Percentiles rank a stretch among this genome's conserved stretches.
Evolutionary conservation across 768 basidiomycete species (phyloP).

Genomic region (Clitopilus hobsonii): DNA sequence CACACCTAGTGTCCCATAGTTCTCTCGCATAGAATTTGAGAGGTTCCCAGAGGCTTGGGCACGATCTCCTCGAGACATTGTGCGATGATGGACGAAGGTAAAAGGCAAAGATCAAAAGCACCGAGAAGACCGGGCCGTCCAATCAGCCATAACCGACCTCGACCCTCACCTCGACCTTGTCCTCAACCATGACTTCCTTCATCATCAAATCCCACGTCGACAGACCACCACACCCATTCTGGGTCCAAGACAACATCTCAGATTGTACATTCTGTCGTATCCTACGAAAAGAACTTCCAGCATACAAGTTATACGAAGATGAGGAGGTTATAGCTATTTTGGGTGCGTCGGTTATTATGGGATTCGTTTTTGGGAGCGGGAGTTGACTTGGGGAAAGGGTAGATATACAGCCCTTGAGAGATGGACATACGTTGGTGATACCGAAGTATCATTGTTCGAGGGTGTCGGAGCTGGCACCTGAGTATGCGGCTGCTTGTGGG

Average conservation of each 20-base stretch:
- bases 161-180: neutral
- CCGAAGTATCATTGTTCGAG: slow-evolving; percentile 60
- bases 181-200: slow-evolving; percentile 61
- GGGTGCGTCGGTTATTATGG: slow-evolving; percentile 31
- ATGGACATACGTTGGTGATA: slow-evolving; percentile 66
- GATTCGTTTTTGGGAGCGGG: neutral
- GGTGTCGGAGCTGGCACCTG: slow-evolving; percentile 60
- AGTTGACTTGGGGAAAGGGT: neutral
- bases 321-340: slow-evolving; percentile 63
- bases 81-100: neutral
- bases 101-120: neutral
- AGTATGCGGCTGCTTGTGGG: slow-evolving; percentile 55
- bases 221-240: slow-evolving; percentile 40
- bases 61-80: slow-evolving; percentile 33
- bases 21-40: slow-evolving; percentile 34
- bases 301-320: slow-evolving; percentile 53
- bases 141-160: no score
- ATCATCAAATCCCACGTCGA: slow-evolving; percentile 59
- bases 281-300: slow-evolving; percentile 41
- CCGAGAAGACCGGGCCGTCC: neutral
- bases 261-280: slow-evolving; percentile 67
- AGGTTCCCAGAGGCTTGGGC: slow-evolving; percentile 25
- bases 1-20: slow-evolving; percentile 43
- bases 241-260: slow-evolving; percentile 35
- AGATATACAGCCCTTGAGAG: slow-evolving; percentile 68